These are phyloP conservation scores for Phenoliferia sp. DNA, from an alignment of 1,284 basidiomycete genomes.

Conservation along the genomic window DNA sequence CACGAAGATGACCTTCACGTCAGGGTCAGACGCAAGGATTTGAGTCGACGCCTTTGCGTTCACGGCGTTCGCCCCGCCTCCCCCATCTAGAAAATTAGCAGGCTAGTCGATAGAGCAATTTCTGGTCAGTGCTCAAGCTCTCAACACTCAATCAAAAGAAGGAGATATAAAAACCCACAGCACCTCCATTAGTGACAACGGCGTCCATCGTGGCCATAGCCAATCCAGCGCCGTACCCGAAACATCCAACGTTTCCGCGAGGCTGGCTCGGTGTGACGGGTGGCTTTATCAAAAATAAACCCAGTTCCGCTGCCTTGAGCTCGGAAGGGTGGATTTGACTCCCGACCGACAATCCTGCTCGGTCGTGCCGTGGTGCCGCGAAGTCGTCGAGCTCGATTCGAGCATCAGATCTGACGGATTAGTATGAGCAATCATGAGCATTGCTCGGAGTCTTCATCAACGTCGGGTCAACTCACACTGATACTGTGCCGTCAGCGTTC, in stretches of 20 bases:
- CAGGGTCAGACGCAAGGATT: not conserved
- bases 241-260: not conserved
- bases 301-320: not conserved
- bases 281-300: not conserved
- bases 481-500: not conserved
- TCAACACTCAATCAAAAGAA: not conserved
- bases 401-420: not conserved
- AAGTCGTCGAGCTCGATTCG: constrained; percentile 1
- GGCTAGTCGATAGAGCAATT: not conserved
- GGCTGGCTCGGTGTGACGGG: not conserved
- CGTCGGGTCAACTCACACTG: not conserved
- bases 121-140: not conserved
- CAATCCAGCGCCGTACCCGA: not conserved
- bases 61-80: not conserved
- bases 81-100: not conserved
- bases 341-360: not conserved
- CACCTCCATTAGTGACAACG: not conserved
- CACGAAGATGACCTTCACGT: not conserved
- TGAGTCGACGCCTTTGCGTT: not conserved
- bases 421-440: not conserved
- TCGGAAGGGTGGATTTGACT: not conserved
- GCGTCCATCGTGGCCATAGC: constrained; percentile 1
- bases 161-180: not conserved
- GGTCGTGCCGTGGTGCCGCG: not conserved
- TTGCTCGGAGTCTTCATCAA: not conserved